Percentiles rank a stretch among this genome's conserved stretches.
These are phyloP conservation scores for Colletotrichum liriopes DNA, from an alignment of 2,329 filamentous ascomycete genomes.

Conservation along the genomic window DNA sequence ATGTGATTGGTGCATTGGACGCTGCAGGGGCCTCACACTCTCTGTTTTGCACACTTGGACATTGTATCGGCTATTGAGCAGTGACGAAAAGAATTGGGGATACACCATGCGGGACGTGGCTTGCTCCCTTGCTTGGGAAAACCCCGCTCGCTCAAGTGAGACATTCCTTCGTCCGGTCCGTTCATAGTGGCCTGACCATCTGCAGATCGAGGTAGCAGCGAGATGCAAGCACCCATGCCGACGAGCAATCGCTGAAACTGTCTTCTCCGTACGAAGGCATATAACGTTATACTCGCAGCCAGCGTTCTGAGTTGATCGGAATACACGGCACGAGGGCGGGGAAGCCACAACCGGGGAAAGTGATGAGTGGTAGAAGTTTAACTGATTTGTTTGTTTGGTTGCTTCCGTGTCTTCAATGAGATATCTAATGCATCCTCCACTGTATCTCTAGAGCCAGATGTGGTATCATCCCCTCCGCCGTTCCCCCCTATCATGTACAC, in stretches of 20 bases:
- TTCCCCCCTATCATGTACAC: neutral
- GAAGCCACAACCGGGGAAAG: neutral
- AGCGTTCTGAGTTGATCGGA: neutral
- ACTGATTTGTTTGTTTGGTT: slow-evolving; percentile 26
- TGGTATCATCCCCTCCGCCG: slow-evolving; percentile 23
- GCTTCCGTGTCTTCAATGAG: slow-evolving; percentile 12
- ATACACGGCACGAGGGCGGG: neutral
- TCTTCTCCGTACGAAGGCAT: neutral
- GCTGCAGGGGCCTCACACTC: neutral
- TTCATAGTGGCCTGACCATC: slow-evolving; percentile 40
- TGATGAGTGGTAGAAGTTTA: neutral
- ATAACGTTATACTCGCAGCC: neutral
- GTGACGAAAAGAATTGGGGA: slow-evolving; percentile 5
- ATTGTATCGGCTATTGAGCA: slow-evolving; percentile 1
- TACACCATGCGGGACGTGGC: slow-evolving; percentile 1
- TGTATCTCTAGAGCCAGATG: slow-evolving; percentile 28
- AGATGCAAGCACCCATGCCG: slow-evolving; percentile 35
- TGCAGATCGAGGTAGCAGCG: slow-evolving; percentile 34
- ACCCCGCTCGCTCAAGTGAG: slow-evolving; percentile 39
- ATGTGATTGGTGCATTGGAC: neutral
- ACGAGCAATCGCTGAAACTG: slow-evolving; percentile 8
- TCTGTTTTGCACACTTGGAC: neutral
- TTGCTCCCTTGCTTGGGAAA: neutral
- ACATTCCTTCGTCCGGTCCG: slow-evolving; percentile 20
- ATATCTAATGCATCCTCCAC: slow-evolving; percentile 34